Conservation (phyloP, 2,329 filamentous ascomycete genomes). For the Thelonectria rubi region DNA sequence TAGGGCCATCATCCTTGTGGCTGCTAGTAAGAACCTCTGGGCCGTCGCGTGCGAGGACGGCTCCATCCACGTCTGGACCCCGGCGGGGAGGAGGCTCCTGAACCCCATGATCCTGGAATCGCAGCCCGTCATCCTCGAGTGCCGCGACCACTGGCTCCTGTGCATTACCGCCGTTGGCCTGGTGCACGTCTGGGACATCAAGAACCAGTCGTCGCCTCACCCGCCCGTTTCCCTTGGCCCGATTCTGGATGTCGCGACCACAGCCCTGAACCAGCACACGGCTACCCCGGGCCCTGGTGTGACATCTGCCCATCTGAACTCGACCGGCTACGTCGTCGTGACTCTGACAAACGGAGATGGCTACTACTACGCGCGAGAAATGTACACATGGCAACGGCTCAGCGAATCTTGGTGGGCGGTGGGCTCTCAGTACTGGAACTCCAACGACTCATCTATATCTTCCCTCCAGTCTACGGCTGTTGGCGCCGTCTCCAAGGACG, state of each 20-base stretch:
- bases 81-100: conserved; percentile 84
- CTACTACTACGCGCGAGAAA: conserved; percentile 83
- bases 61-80: conserved; percentile 89
- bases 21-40: conserved; percentile 92
- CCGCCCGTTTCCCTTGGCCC: conserved; percentile 90
- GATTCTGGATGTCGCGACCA: conserved; percentile 85
- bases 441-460: conserved; percentile 87
- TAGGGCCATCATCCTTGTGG: conserved; percentile 85
- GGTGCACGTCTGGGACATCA: conserved; percentile 93
- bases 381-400: conserved; percentile 95
- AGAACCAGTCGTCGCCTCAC: conserved; percentile 82
- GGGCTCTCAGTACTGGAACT: conserved; percentile 98
- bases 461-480: conserved; percentile 78
- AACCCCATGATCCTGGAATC: conserved; percentile 89
- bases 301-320: conserved; percentile 91
- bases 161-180: conserved; percentile 89
- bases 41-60: conserved; percentile 93
- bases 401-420: conserved; percentile 99
- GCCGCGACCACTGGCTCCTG: conserved; percentile 86
- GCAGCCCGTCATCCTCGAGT: conserved; percentile 93
- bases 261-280: conserved; percentile 78
- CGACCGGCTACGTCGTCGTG: conserved; percentile 84
- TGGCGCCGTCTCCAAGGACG: conserved; percentile 62
- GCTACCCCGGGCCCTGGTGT: conserved; percentile 83
- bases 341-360: conserved; percentile 95